Evolutionary conservation across 2,329 filamentous ascomycete species (phyloP).

Genomic region (Ophiostoma fasciatum): DNA sequence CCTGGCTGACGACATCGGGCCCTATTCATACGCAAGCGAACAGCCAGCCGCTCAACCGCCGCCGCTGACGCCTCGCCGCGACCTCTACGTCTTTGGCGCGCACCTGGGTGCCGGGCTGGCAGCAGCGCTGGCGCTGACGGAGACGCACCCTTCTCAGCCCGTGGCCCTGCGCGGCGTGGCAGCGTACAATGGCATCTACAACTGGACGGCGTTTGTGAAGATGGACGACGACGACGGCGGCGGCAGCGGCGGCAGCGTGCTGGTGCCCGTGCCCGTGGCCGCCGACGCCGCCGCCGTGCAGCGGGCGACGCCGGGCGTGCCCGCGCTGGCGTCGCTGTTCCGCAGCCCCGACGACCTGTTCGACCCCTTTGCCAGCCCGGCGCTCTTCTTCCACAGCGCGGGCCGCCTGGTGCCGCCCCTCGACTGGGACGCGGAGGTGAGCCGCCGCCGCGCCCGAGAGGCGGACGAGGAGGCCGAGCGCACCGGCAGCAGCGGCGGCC

Average conservation of each 20-base stretch:
- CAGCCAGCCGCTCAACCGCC: neutral
- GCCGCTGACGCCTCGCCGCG: slow-evolving; percentile 17
- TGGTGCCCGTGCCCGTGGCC: neutral
- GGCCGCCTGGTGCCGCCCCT: slow-evolving; percentile 30
- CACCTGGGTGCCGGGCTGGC: slow-evolving; percentile 44
- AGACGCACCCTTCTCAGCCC: slow-evolving; percentile 27
- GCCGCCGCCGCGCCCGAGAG: neutral
- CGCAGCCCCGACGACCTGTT: slow-evolving; percentile 33
- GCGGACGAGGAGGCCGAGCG: neutral
- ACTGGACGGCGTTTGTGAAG: slow-evolving; percentile 42
- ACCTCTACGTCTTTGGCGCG: slow-evolving; percentile 38
- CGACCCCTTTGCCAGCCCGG: slow-evolving; percentile 44
- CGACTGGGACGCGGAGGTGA: slow-evolving; percentile 6
- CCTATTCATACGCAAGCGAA: too few species aligned
- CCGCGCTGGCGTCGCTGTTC: slow-evolving; percentile 26
- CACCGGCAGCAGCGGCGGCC: slow-evolving; percentile 1
- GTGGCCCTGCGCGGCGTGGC: slow-evolving; percentile 38
- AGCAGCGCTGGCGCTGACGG: slow-evolving; percentile 41
- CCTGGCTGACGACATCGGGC: neutral
- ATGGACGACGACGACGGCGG: slow-evolving; percentile 7
- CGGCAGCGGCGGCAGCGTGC: too few species aligned
- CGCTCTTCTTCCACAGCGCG: slow-evolving; percentile 41
- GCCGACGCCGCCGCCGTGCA: slow-evolving; percentile 21
- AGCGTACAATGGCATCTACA: slow-evolving; percentile 45
- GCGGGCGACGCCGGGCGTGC: slow-evolving; percentile 16